These are phyloP conservation scores for Pisolithus orientalis DNA, from an alignment of 768 basidiomycete genomes.

Conservation along the genomic window DNA sequence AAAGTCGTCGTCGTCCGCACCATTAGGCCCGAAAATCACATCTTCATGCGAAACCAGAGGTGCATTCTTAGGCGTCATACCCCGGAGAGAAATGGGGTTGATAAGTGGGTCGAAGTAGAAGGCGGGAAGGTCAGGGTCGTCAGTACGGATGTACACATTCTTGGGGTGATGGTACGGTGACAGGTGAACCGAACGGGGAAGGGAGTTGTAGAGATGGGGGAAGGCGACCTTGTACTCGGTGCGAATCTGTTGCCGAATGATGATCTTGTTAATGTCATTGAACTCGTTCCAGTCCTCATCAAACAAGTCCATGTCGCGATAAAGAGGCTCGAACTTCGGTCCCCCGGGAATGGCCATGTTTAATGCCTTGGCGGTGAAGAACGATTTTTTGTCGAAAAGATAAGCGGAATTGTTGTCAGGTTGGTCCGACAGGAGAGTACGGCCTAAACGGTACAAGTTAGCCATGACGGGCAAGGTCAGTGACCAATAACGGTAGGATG, in stretches of 20 bases:
- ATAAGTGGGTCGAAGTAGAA: conserved; percentile 99
- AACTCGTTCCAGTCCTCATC: conserved; percentile 99
- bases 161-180: conserved; percentile 91
- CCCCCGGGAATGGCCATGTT: conserved; percentile 98
- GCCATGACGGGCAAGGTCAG: conserved; percentile 93
- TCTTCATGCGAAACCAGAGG: conserved; percentile 88
- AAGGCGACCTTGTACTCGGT: conserved; percentile 99
- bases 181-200: conserved; percentile 90
- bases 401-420: conserved; percentile 88
- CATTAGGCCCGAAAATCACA: conserved; percentile 84
- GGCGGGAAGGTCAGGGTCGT: conserved; percentile 97
- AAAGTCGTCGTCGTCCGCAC: conserved; percentile 81
- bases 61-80: conserved; percentile 74
- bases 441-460: conserved; percentile 91
- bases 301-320: conserved; percentile 93
- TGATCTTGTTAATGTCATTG: conserved; percentile 99
- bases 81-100: conserved; percentile 93
- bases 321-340: conserved; percentile 96
- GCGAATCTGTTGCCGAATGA: conserved; percentile 96
- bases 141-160: conserved; percentile 98
- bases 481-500: conserved; percentile 91
- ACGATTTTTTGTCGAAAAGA: conserved; percentile 94
- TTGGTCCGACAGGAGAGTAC: conserved; percentile 89
- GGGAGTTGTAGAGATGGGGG: conserved; percentile 97
- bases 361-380: conserved; percentile 96